phyloP scores from a whole-genome alignment of 768 basidiomycete species.

The Podaxis carcinomalis region DNA sequence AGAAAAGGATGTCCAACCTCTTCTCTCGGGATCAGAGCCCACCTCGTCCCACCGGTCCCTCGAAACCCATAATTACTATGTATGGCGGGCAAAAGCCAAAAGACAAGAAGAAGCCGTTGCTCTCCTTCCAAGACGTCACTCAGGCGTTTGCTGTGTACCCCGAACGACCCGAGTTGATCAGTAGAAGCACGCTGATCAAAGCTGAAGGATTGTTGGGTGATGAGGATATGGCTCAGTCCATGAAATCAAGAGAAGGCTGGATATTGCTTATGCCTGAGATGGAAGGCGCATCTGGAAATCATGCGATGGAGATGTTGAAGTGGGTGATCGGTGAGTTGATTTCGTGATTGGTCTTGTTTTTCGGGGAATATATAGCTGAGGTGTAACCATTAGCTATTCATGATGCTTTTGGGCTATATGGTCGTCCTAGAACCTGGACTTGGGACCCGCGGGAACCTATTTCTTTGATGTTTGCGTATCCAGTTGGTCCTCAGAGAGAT shows the following conservation, averaged over 20 bases:
- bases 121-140: slow-evolving; percentile 66
- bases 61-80: slow-evolving; percentile 47
- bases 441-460: slow-evolving; percentile 84
- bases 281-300: slow-evolving; percentile 49
- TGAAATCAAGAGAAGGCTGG: slow-evolving; percentile 80
- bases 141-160: slow-evolving; percentile 96
- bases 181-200: slow-evolving; percentile 86
- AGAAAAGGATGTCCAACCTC: slow-evolving; percentile 65
- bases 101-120: slow-evolving; percentile 66
- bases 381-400: slow-evolving; percentile 55
- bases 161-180: slow-evolving; percentile 90
- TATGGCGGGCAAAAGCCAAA: slow-evolving; percentile 63
- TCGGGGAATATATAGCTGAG: slow-evolving; percentile 2
- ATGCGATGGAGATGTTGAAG: slow-evolving; percentile 80
- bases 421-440: slow-evolving; percentile 78
- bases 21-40: slow-evolving; percentile 48
- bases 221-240: slow-evolving; percentile 61
- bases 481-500: slow-evolving; percentile 78
- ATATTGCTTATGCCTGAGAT: slow-evolving; percentile 87
- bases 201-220: slow-evolving; percentile 81
- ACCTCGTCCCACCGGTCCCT: slow-evolving; percentile 22
- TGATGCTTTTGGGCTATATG: slow-evolving; percentile 85
- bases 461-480: slow-evolving; percentile 94
- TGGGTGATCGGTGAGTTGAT: slow-evolving; percentile 76
- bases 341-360: neutral